Evolutionary conservation across 225 moss, liverwort and hornwort species (phyloP), one percentile per base, ranked within the genome.

Genomic region (Climacium dendroides): DNA sequence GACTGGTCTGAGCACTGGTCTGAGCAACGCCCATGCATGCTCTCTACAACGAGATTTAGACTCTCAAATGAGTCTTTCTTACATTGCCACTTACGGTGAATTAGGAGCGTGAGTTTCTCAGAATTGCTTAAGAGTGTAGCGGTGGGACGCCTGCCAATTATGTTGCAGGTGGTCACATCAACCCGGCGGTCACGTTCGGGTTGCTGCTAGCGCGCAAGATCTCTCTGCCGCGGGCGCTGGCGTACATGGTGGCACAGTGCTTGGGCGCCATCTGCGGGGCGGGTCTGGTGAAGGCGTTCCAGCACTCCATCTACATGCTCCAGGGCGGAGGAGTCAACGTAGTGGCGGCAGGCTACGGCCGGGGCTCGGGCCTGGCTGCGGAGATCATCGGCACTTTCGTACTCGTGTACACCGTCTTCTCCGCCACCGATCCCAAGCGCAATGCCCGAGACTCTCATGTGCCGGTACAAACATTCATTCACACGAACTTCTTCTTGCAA

Each of bases 351-450:
- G 93, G 93, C 30, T 93, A 93, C 83, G 75, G 58, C 82, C 0
- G 59, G 10, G 93, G 93, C 69, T 75, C 88, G 13, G 91, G 91
- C 9, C 75, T 93, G 67, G 93, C 83, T 19, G 91, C 93, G 23
- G 93, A 93, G 83, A 90, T 90, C 62, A 70, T 93, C 41, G 93
- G 93, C 84, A 93, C 93, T 35, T 93, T 93, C 77, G 43, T 91
- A 13, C 74, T 93, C 34, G 93, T 91, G 11, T 93, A 89, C 79
- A 93, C 93, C 55, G 93, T 93, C 64, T 93, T 93, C 88, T 93
- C 93, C 18, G 93, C 93, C 63, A 93, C 93, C 35, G 93, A 93
- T 69, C 93, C 93, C 75, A 93, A 93, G 83, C 93, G 93, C 87
- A 91, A 87, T 71, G 93, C 93, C 25, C 93, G 93, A 10, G 93